Evolutionary conservation across 129 eudicot genomes (phyloP), one percentile per base, ranked within the genome.

Genomic region (Flaveria linearis): DNA sequence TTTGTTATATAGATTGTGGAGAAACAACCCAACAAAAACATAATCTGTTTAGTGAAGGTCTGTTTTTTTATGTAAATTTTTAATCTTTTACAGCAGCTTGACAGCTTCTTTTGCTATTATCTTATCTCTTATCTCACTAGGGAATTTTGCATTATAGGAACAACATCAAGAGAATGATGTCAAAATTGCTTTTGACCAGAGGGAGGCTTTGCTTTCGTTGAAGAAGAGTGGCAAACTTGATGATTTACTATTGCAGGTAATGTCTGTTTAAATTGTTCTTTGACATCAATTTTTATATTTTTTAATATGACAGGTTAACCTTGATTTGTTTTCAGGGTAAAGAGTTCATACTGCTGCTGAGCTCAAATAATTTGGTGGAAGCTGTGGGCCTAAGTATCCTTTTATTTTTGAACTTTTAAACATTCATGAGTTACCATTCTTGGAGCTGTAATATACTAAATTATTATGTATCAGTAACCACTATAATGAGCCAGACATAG

Each of bases 321-420:
- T n/a, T n/a, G n/a, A n/a, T n/a, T n/a, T n/a, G n/a, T n/a, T n/a
- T n/a, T n/a, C n/a, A n/a, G n/a, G n/a, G n/a, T n/a, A n/a, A n/a
- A n/a, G n/a, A n/a, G n/a, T n/a, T n/a, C n/a, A n/a, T n/a, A n/a
- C n/a, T n/a, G n/a, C n/a, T n/a, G n/a, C n/a, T n/a, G n/a, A n/a
- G n/a, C n/a, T 82, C 89, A 28, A 82, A 90, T 74, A 90, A 90
- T 73, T 74, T 87, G 68, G 84, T 87, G 70, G 79, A 81, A 39
- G 87, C 87, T 80, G 78, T 89, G 77, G 96, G 88, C 74, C 80
- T 83, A 69, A 89, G 97, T 92, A 92, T 92, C 96, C 93, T 87
- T 65, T 15, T 76, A 75, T 50, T 30, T 26, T 58, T 73, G 10
- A 36, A 15, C 17, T 33, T 45, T 41, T 78, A 42, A 53, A n/a